Conservation (phyloP, 2,329 filamentous ascomycete genomes). For the Claviceps citrina region DNA sequence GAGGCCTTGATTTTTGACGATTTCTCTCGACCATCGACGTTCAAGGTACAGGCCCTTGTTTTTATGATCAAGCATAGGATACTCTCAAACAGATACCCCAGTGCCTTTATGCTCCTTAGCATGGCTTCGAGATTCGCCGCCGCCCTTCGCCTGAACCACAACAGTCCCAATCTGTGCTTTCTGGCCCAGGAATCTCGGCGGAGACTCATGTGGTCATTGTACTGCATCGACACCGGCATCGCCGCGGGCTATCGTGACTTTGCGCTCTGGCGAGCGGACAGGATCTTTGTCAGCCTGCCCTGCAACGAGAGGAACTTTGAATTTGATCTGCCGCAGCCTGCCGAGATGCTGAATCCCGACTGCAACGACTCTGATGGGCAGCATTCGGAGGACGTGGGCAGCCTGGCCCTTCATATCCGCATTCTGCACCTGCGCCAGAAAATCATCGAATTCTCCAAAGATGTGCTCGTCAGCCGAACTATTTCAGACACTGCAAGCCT, state of each 20-base stretch:
- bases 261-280: conserved; percentile 26
- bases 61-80: conserved; percentile 30
- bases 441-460: conserved; percentile 38
- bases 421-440: conserved; percentile 39
- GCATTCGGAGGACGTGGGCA: conserved; percentile 36
- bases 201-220: conserved; percentile 29
- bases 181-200: conserved; percentile 27
- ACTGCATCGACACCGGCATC: conserved; percentile 27
- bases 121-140: conserved; percentile 28
- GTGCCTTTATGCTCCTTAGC: conserved; percentile 29
- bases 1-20: conserved; percentile 36
- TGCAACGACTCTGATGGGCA: conserved; percentile 25
- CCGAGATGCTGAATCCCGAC: conserved; percentile 34
- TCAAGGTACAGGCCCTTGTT: conserved; percentile 35
- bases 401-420: conserved; percentile 39
- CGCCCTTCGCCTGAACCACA: conserved; percentile 28
- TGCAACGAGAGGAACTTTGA: conserved; percentile 34
- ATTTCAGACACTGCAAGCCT: conserved; percentile 27
- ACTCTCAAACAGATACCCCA: conserved; percentile 27
- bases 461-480: conserved; percentile 20
- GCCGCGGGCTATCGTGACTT: conserved; percentile 29
- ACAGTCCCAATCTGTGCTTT: conserved; percentile 24
- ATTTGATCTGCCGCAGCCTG: conserved; percentile 40
- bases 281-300: conserved; percentile 26
- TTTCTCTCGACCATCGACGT: conserved; percentile 39